Conservation (phyloP, 352 stramenopile species). For the Phytophthora rubi region DNA sequence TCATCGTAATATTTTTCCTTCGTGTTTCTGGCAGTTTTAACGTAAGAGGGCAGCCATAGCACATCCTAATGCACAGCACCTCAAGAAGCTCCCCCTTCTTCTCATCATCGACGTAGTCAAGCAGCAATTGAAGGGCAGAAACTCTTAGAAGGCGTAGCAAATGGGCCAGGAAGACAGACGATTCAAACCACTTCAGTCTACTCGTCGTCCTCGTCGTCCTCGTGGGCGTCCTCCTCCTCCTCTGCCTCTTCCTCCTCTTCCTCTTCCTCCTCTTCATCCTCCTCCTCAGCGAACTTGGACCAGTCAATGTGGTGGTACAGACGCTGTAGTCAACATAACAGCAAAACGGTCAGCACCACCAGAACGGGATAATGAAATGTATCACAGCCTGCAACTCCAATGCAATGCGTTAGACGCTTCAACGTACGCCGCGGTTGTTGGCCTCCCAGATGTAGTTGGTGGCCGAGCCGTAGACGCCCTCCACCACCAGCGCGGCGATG, state of each 20-base stretch:
- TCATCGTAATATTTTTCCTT: slow-evolving; percentile 34
- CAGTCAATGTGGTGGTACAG: slow-evolving; percentile 92
- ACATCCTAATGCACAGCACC: slow-evolving; percentile 3
- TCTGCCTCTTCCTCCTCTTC: slow-evolving; percentile 42
- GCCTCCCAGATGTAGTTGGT: slow-evolving; percentile 85
- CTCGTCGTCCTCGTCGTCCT: slow-evolving; percentile 43
- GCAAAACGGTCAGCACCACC: slow-evolving; percentile 36
- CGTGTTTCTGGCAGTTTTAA: slow-evolving; percentile 40
- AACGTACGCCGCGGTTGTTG: slow-evolving; percentile 83
- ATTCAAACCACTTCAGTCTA: slow-evolving; percentile 20
- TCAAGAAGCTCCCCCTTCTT: background rate
- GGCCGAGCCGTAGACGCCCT: slow-evolving; percentile 74
- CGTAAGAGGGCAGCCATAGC: slow-evolving; percentile 14
- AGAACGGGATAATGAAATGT: slow-evolving; percentile 26
- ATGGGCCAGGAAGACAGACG: slow-evolving; percentile 8
- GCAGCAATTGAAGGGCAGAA: background rate
- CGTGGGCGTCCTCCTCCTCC: slow-evolving; percentile 45
- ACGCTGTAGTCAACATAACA: slow-evolving; percentile 42
- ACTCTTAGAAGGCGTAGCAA: slow-evolving; percentile 1
- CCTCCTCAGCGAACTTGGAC: slow-evolving; percentile 86
- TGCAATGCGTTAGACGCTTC: background rate
- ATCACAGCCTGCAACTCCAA: background rate
- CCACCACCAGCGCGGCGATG: slow-evolving; percentile 67
- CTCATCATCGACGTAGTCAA: background rate
- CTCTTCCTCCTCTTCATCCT: slow-evolving; percentile 70